phyloP scores from a whole-genome alignment of 2,329 filamentous ascomycete genomes.

The Thielaviopsis musarum region DNA sequence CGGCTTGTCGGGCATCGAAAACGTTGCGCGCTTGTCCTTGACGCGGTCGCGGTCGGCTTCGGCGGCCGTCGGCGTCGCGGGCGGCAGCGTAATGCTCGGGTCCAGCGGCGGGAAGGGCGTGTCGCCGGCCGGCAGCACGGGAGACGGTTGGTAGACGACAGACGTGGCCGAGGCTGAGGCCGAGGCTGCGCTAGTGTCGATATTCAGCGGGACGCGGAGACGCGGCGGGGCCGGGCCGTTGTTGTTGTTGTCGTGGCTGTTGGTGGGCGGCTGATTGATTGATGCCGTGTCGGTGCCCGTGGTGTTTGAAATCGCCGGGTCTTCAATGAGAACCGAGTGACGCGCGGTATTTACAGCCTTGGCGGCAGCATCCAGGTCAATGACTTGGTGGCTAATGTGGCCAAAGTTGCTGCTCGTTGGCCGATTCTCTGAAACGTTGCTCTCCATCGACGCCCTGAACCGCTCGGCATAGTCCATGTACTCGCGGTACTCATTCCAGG shows the following conservation, averaged over 20 bases:
- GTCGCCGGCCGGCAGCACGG: constrained; percentile 26
- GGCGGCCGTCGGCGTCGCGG: background rate
- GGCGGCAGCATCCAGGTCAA: constrained; percentile 13
- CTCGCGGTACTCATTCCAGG: constrained; percentile 85
- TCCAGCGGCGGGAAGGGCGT: constrained; percentile 32
- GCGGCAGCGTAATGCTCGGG: constrained; percentile 14
- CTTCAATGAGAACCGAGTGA: constrained; percentile 17
- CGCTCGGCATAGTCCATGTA: constrained; percentile 60
- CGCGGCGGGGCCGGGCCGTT: background rate
- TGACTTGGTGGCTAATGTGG: constrained; percentile 17
- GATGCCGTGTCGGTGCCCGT: background rate
- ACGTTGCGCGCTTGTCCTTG: constrained; percentile 36
- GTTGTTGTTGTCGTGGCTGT: background rate
- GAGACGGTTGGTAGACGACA: constrained; percentile 23
- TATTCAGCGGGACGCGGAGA: constrained; percentile 13
- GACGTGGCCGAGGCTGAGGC: background rate
- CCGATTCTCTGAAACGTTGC: constrained; percentile 25
- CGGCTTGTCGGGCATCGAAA: constrained; percentile 35
- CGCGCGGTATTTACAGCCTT: constrained; percentile 14
- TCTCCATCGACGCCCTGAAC: constrained; percentile 52
- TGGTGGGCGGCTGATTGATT: background rate
- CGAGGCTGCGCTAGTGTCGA: constrained; percentile 16
- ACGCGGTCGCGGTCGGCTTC: constrained; percentile 1
- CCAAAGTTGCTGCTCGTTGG: constrained; percentile 32
- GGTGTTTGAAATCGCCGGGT: background rate